Evolutionary conservation across 148 eudicot genomes (phyloP).

Genomic region (Limonium bicolor): DNA sequence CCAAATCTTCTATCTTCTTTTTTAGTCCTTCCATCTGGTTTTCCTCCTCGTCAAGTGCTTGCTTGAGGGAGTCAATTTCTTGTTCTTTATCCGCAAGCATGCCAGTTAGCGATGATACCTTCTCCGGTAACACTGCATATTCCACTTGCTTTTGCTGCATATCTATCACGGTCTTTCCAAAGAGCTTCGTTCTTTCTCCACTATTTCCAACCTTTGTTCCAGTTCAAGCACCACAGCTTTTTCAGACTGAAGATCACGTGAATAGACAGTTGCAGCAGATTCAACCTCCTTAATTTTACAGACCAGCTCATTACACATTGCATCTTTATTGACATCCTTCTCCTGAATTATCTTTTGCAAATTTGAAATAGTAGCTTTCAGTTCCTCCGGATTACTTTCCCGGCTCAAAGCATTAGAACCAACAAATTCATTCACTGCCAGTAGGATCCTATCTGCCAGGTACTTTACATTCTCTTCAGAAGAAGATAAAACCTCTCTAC

Average conservation of each 20-base stretch:
- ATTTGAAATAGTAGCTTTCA: slow-evolving; percentile 37
- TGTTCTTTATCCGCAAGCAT: slow-evolving; percentile 60
- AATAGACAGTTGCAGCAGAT: slow-evolving; percentile 38
- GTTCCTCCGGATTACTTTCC: slow-evolving; percentile 43
- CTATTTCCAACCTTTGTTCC: slow-evolving; percentile 27
- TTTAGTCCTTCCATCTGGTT: slow-evolving; percentile 66
- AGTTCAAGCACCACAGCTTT: slow-evolving; percentile 30
- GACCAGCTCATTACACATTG: slow-evolving; percentile 61
- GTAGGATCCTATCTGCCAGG: slow-evolving; percentile 30
- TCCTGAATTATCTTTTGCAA: slow-evolving; percentile 83
- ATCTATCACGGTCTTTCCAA: slow-evolving; percentile 46
- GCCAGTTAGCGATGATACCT: slow-evolving; percentile 37
- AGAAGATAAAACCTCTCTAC: slow-evolving; percentile 11
- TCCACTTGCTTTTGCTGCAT: slow-evolving; percentile 31
- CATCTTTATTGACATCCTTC: slow-evolving; percentile 73
- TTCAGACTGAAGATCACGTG: slow-evolving; percentile 44
- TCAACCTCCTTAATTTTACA: slow-evolving; percentile 80
- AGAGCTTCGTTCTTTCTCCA: slow-evolving; percentile 32
- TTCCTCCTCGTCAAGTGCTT: slow-evolving; percentile 97
- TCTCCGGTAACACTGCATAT: slow-evolving; percentile 35
- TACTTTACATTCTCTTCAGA: slow-evolving; percentile 29
- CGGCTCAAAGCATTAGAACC: slow-evolving; percentile 19
- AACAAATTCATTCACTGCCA: slow-evolving; percentile 30
- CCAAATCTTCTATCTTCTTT: slow-evolving; percentile 40
- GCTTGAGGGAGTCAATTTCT: slow-evolving; percentile 85